Conservation (phyloP, 2,329 filamentous ascomycete species). For the Aspergillus japonicus region DNA sequence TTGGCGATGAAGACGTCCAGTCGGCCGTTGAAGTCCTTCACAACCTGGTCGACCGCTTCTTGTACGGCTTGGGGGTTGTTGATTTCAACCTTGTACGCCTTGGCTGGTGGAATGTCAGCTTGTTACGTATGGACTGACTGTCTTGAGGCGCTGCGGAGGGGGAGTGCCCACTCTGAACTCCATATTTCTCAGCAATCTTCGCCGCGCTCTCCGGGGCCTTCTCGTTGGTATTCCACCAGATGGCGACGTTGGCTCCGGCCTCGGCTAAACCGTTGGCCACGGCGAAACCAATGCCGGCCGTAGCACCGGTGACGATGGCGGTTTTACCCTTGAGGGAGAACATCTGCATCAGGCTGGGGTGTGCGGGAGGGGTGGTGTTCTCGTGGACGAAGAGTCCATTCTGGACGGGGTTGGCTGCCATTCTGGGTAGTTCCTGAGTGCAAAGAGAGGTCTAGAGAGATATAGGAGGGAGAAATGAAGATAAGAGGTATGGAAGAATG, state of each 20-base stretch:
- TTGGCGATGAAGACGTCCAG: slow-evolving; percentile 80
- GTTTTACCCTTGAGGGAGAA: slow-evolving; percentile 70
- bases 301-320: slow-evolving; percentile 68
- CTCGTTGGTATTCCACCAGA: slow-evolving; percentile 71
- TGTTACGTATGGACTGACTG: background rate
- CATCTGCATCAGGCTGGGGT: slow-evolving; percentile 58
- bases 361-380: slow-evolving; percentile 51
- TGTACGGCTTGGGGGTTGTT: slow-evolving; percentile 44
- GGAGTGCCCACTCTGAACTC: slow-evolving; percentile 54
- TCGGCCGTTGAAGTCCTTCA: slow-evolving; percentile 68
- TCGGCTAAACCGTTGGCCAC: slow-evolving; percentile 66
- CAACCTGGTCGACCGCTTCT: slow-evolving; percentile 41
- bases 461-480: background rate
- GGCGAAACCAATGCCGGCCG: slow-evolving; percentile 66
- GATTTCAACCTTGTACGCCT: slow-evolving; percentile 52
- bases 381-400: slow-evolving; percentile 57
- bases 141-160: background rate
- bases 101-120: slow-evolving; percentile 30
- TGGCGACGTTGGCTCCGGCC: slow-evolving; percentile 68
- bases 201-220: slow-evolving; percentile 61
- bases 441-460: background rate
- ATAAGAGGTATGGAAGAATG: background rate
- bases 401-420: slow-evolving; percentile 37
- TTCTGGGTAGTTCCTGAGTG: slow-evolving; percentile 9
- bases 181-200: slow-evolving; percentile 64